Percentiles rank a stretch among this genome's conserved stretches.
phyloP scores from a whole-genome alignment of 73 alveolate species.

The Paramecium octaurelia region DNA sequence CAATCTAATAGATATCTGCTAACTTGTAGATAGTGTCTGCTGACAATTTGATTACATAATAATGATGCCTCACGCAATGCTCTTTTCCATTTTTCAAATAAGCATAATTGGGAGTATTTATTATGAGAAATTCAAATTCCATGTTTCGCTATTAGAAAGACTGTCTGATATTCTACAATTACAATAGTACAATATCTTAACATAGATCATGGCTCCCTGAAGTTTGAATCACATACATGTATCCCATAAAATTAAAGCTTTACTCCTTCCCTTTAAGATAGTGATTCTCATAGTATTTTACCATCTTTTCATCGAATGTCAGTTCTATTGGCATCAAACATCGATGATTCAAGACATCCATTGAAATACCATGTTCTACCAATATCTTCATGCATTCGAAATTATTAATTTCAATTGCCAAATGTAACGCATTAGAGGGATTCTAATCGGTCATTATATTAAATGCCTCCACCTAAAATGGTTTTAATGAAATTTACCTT shows the following conservation, averaged over 20 bases:
- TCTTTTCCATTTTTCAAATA: background rate
- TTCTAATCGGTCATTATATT: background rate
- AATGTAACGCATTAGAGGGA: slow-evolving; percentile 37
- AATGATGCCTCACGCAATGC: background rate
- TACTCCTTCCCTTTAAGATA: background rate
- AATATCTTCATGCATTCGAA: background rate
- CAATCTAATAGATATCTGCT: background rate
- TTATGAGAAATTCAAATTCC: background rate
- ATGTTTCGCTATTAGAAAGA: background rate
- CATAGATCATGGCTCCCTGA: background rate
- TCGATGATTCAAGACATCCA: background rate
- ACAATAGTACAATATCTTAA: background rate
- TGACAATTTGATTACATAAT: background rate
- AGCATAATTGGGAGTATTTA: background rate
- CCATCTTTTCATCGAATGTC: background rate
- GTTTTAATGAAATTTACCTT: background rate
- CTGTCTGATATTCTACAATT: background rate
- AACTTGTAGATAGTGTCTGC: background rate
- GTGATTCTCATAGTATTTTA: background rate
- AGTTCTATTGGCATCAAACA: background rate
- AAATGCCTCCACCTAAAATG: background rate
- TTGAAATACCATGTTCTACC: background rate
- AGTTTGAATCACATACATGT: background rate
- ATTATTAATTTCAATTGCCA: background rate
- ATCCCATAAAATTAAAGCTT: background rate